Percentiles rank a stretch among this genome's conserved stretches.
phyloP scores from a whole-genome alignment of 169 alveolate species.

The Cyclospora cayetanensis region DNA sequence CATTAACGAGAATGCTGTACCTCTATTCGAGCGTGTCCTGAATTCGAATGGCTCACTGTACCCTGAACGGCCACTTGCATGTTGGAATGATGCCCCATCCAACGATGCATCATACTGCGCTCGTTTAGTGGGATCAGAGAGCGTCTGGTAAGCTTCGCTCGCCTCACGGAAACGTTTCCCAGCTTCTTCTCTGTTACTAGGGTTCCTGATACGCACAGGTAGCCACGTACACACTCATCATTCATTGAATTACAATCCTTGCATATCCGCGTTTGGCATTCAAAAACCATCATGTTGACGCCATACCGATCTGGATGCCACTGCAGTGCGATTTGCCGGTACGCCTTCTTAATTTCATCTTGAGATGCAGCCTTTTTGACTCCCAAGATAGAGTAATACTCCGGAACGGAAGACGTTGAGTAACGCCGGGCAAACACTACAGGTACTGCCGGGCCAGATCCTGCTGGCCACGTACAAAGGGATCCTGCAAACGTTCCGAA shows the following conservation, averaged over 20 bases:
- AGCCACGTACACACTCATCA: conserved; percentile 75
- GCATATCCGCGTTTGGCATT: neutral
- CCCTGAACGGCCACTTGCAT: neutral
- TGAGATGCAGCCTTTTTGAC: conserved; percentile 75
- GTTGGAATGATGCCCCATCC: neutral
- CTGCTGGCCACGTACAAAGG: neutral
- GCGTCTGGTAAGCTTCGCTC: conserved; percentile 91
- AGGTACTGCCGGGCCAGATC: neutral
- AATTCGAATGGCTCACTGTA: neutral
- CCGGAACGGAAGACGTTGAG: conserved; percentile 12
- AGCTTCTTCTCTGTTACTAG: conserved; percentile 88
- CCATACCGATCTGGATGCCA: conserved; percentile 93
- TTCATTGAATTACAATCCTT: neutral
- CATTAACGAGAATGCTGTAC: neutral
- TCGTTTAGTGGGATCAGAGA: conserved; percentile 89
- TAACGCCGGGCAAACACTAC: neutral
- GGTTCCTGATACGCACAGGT: conserved; percentile 81
- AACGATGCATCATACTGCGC: conserved; percentile 64
- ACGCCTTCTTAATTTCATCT: conserved; percentile 89
- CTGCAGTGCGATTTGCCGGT: conserved; percentile 84
- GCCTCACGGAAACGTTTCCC: conserved; percentile 88
- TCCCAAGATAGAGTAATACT: conserved; percentile 76
- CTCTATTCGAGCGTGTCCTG: neutral
- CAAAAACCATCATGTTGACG: conserved; percentile 69
- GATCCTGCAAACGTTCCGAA: neutral